These are phyloP conservation scores for Gamsiella multidivaricata DNA, from an alignment of 192 early-diverging fungal genomes.

Conservation along the genomic window DNA sequence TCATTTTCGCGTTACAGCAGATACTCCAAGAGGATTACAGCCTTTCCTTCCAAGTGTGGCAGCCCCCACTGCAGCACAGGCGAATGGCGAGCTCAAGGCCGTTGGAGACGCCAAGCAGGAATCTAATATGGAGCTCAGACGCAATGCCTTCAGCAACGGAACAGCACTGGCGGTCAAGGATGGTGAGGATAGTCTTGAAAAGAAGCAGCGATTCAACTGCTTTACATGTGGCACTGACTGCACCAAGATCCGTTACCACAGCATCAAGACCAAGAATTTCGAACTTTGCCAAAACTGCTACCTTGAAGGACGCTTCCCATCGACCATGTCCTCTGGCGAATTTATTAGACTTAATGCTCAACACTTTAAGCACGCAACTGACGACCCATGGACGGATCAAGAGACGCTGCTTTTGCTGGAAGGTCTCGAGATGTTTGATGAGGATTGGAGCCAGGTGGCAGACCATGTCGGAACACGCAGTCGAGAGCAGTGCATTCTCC, in stretches of 20 bases:
- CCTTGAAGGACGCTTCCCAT: slow-evolving; percentile 91
- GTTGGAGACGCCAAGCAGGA: slow-evolving; percentile 34
- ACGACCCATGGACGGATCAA: slow-evolving; percentile 85
- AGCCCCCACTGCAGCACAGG: slow-evolving; percentile 43
- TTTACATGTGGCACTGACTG: slow-evolving; percentile 90
- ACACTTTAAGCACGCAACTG: slow-evolving; percentile 62
- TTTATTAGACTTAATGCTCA: slow-evolving; percentile 80
- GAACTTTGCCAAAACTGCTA: slow-evolving; percentile 93
- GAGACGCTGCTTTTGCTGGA: slow-evolving; percentile 91
- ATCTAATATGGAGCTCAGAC: slow-evolving; percentile 60
- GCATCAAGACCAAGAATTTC: slow-evolving; percentile 73
- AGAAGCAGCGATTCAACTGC: slow-evolving; percentile 69
- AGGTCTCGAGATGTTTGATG: slow-evolving; percentile 93
- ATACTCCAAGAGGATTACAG: slow-evolving; percentile 86
- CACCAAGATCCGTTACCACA: slow-evolving; percentile 82
- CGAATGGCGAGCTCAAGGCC: slow-evolving; percentile 28
- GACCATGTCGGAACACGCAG: slow-evolving; percentile 93
- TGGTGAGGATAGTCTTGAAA: slow-evolving; percentile 51
- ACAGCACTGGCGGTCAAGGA: slow-evolving; percentile 40
- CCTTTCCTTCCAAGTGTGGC: slow-evolving; percentile 81
- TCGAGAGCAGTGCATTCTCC: slow-evolving; percentile 90
- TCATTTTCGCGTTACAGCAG: slow-evolving; percentile 94
- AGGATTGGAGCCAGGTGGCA: slow-evolving; percentile 93
- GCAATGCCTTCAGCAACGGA: slow-evolving; percentile 58
- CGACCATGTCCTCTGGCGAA: slow-evolving; percentile 82